These are phyloP conservation scores for Cryptococcus maquisensis DNA, from an alignment of 1,284 basidiomycete species.

Conservation along the genomic window DNA sequence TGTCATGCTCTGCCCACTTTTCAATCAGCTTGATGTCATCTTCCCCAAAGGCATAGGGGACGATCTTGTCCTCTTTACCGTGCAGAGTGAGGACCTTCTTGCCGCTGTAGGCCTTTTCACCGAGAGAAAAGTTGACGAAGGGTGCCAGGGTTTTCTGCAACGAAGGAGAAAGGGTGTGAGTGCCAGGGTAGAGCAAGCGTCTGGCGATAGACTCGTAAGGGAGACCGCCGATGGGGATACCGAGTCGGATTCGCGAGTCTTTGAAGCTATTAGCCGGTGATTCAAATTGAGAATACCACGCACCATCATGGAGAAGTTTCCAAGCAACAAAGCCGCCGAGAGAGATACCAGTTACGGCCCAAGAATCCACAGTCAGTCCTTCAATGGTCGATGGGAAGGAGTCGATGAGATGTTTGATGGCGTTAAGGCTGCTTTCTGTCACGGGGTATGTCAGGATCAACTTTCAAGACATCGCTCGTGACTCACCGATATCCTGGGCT, in stretches of 20 bases:
- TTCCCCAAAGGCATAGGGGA: conserved; percentile 31
- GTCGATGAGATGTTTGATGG: conserved; percentile 75
- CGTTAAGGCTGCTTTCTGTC: conserved; percentile 62
- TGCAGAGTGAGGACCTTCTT: conserved; percentile 68
- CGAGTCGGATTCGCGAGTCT: conserved; percentile 68
- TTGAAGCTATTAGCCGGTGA: conserved; percentile 3
- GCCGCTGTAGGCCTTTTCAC: conserved; percentile 52
- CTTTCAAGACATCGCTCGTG: no score
- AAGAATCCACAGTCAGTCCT: conserved; percentile 62
- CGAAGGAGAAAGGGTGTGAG: no score
- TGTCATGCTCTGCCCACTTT: conserved; percentile 1
- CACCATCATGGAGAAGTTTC: conserved; percentile 50
- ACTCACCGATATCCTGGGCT: no score
- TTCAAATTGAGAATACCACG: conserved; percentile 6
- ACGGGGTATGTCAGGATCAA: no score
- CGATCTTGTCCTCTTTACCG: conserved; percentile 49
- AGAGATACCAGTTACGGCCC: conserved; percentile 57
- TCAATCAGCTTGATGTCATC: conserved; percentile 36
- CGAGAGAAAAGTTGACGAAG: conserved; percentile 48
- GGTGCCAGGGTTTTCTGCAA: conserved; percentile 54
- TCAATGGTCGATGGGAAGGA: conserved; percentile 69
- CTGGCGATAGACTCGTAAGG: conserved; percentile 65
- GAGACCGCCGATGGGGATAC: conserved; percentile 69
- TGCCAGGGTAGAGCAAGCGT: conserved; percentile 60
- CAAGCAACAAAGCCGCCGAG: conserved; percentile 54